Percentiles rank a stretch among this genome's conserved stretches.
phyloP scores from a whole-genome alignment of 495 filamentous ascomycete genomes.

The Umbilicaria muhlenbergii region DNA sequence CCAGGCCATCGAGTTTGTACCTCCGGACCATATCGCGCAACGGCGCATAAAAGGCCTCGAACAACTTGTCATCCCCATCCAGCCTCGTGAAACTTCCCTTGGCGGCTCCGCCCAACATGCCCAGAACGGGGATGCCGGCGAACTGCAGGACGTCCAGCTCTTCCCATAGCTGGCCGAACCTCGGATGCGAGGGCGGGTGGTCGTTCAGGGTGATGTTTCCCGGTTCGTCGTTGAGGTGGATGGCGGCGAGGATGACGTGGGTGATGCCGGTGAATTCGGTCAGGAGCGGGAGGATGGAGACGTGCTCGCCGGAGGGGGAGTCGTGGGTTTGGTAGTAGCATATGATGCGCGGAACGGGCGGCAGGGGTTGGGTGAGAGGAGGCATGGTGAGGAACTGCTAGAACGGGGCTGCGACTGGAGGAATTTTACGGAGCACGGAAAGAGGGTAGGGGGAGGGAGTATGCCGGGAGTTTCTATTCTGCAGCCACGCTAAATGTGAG shows the following conservation, averaged over 20 bases:
- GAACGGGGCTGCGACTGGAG: too few relatives aligned
- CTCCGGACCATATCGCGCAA: constrained; percentile 41
- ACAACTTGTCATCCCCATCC: constrained; percentile 37
- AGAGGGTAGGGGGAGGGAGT: too few relatives aligned
- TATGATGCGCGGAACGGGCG: constrained; percentile 21
- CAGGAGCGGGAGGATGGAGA: constrained; percentile 58
- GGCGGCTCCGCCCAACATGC: constrained; percentile 74
- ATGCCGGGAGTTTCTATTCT: too few relatives aligned
- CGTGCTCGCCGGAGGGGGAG: constrained; percentile 38
- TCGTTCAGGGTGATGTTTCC: constrained; percentile 58
- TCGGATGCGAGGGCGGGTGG: constrained; percentile 41
- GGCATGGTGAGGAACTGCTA: too few relatives aligned
- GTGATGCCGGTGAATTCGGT: constrained; percentile 43
- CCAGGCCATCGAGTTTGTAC: constrained; percentile 50
- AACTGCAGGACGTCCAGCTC: constrained; percentile 50
- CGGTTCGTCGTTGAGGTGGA: constrained; percentile 56
- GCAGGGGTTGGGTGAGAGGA: too few relatives aligned
- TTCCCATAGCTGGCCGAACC: constrained; percentile 47
- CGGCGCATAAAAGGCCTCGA: constrained; percentile 52
- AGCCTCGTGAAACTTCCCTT: constrained; percentile 51
- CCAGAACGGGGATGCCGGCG: constrained; percentile 54
- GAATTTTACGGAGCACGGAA: too few relatives aligned
- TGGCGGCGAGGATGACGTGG: constrained; percentile 63
- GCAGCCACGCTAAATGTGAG: too few relatives aligned
- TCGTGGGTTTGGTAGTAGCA: constrained; percentile 64